Base-by-base conservation (phyloP, 2,329 filamentous ascomycete species). In the Teratosphaeria viscida region DNA sequence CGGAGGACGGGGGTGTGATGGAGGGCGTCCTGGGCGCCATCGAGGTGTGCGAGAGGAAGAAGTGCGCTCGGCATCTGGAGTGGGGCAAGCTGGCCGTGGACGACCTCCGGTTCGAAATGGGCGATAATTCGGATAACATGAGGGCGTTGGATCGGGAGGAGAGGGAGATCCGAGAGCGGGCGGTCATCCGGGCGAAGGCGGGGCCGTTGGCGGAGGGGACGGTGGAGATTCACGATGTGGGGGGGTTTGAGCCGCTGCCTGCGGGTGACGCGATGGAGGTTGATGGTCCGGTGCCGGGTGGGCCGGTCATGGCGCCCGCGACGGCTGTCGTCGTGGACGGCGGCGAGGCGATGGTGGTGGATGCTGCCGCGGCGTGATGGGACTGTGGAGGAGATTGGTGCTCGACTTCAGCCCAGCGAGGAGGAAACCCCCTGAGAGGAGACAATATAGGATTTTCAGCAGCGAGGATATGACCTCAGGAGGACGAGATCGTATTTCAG, bases 11-110 rank as follows among this genome's bases (percentile, higher is more conserved):
- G 55, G 1, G 43, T 47, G 47, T 26, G 23, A 23, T 60, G 12
- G 35, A 58, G 26, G 54, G 60, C 35, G 49, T 34, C 23, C 43
- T 61, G 19, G 53, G 34, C 1, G 53, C 12, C 4, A 23, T 34
- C 23, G 58, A 62, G 10, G 58, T 75, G 26, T 81, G 79, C 61
- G 63, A 74, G 52, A 77, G 75, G 64, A 80, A 80, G 65, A 75
- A 77, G 56, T 81, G 79, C 64, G 68, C 73, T 12, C 74, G 77
- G 54, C 79, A 81, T 62, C 70, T 72, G 3, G 74, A 79, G 52
- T 81, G 79, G 79, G 71, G 73, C 64, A 80, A 80, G 63, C 69
- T 79, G 57, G 74, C 75, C 16, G 67, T 78, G 1, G 76, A 79
- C 55, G 77, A 79, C 61, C 71, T 77, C 1, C 66, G 77, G 3